These are phyloP conservation scores for Henckelia pumila DNA, from an alignment of 257 asterid genomes.

Conservation along the genomic window DNA sequence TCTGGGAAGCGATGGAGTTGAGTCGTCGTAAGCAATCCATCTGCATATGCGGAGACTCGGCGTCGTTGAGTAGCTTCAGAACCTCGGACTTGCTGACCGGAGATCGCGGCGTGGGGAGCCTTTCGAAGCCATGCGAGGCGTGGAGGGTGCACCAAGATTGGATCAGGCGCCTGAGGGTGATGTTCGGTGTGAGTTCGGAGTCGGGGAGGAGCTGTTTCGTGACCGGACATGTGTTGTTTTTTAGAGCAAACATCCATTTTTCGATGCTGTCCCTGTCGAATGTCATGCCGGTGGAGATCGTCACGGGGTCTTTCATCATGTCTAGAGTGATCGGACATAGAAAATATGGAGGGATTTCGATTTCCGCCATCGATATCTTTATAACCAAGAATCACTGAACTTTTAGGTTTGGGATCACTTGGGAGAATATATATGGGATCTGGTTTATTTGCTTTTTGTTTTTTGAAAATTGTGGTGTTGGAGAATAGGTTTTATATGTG, in stretches of 20 bases:
- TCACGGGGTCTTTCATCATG: conserved; percentile 54
- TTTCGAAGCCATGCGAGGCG: conserved; percentile 40
- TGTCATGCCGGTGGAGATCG: conserved; percentile 45
- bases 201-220: conserved; percentile 31
- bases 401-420: too few species aligned
- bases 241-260: conserved; percentile 39
- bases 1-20: conserved; percentile 37
- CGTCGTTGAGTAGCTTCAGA: conserved; percentile 35
- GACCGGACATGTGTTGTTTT: conserved; percentile 38
- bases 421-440: not conserved
- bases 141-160: conserved; percentile 52
- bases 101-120: conserved; percentile 48
- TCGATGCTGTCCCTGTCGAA: conserved; percentile 50
- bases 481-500: not conserved
- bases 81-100: conserved; percentile 38
- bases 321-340: conserved; percentile 48
- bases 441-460: not conserved
- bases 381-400: not conserved
- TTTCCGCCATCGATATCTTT: conserved; percentile 26
- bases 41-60: conserved; percentile 27
- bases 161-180: conserved; percentile 43
- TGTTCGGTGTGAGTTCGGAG: conserved; percentile 40
- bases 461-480: not conserved
- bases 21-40: conserved; percentile 28
- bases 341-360: conserved; percentile 48